Conservation (phyloP, 805 yeast species). For the Saturnispora silvae region DNA sequence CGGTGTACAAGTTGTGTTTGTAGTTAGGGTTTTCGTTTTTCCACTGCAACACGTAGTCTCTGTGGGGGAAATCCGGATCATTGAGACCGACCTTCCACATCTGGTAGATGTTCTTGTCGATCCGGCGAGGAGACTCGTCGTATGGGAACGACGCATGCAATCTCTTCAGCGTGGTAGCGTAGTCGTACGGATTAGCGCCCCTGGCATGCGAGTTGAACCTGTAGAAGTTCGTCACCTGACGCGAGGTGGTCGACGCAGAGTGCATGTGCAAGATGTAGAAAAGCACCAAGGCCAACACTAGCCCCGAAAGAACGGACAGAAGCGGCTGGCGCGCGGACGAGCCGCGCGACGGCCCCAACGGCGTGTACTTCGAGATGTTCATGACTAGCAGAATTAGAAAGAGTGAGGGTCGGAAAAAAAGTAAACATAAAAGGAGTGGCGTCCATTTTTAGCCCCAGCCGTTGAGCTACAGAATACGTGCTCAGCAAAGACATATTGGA, state of each 20-base stretch:
- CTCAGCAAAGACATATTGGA: not conserved
- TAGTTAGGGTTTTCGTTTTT: constrained; percentile 27
- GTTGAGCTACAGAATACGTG: too few species aligned
- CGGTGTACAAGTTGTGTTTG: constrained; percentile 23
- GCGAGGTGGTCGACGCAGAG: constrained; percentile 18
- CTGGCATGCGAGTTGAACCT: constrained; percentile 24
- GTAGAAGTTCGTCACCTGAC: constrained; percentile 23
- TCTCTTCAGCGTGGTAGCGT: constrained; percentile 24
- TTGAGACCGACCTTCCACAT: constrained; percentile 27
- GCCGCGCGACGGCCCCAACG: not conserved
- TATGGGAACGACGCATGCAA: constrained; percentile 24
- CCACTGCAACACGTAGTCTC: constrained; percentile 24
- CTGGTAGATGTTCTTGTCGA: constrained; percentile 26
- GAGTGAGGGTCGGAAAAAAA: too few species aligned
- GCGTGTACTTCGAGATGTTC: constrained; percentile 6
- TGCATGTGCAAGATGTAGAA: constrained; percentile 18
- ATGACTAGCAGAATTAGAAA: constrained; percentile 1
- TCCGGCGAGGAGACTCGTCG: constrained; percentile 25
- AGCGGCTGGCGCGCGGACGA: constrained; percentile 14
- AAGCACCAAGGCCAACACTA: constrained; percentile 19
- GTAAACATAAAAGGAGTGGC: too few species aligned
- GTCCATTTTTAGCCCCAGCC: too few species aligned
- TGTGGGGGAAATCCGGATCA: constrained; percentile 28
- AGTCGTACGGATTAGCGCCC: constrained; percentile 27
- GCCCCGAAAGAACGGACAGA: constrained; percentile 20